Percentiles rank a stretch among this genome's conserved stretches.
Conservation (phyloP, 176 grass and related monocot genomes). For the Phyllostachys edulis region DNA sequence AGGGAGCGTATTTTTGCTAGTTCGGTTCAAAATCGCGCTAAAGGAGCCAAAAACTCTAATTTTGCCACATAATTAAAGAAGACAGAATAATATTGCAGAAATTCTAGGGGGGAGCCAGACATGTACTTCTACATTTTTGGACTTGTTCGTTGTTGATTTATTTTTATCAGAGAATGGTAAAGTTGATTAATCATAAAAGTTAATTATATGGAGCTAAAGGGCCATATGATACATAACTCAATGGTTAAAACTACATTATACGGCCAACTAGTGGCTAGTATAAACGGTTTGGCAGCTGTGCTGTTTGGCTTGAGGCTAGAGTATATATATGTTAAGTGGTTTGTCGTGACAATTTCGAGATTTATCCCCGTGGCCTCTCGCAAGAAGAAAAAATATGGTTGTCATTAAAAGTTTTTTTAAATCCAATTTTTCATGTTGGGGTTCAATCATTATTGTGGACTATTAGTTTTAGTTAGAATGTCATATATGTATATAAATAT, state of each 20-base stretch:
- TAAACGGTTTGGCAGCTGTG: too few relatives aligned
- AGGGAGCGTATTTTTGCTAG: too few relatives aligned
- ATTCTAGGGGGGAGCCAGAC: neutral
- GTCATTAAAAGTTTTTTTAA: neutral
- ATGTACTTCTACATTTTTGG: neutral
- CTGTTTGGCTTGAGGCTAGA: too few relatives aligned
- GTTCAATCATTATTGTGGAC: neutral
- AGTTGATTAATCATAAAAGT: neutral
- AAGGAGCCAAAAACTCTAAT: too few relatives aligned
- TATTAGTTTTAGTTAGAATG: neutral
- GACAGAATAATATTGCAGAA: neutral
- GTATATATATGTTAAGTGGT: neutral
- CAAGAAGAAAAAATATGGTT: neutral
- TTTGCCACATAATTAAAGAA: too few relatives aligned
- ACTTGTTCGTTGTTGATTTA: neutral
- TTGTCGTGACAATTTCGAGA: neutral
- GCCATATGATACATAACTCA: neutral
- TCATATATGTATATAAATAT: neutral
- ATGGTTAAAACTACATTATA: neutral
- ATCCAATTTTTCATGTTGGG: neutral
- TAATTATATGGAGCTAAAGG: neutral
- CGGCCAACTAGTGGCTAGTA: too few relatives aligned
- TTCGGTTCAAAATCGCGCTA: too few relatives aligned
- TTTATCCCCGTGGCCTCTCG: neutral
- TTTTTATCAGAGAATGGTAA: neutral